Percentiles rank a stretch among this genome's conserved stretches.
Evolutionary conservation across 1,284 basidiomycete species (phyloP).

Genomic region (Gymnopus androsaceus): DNA sequence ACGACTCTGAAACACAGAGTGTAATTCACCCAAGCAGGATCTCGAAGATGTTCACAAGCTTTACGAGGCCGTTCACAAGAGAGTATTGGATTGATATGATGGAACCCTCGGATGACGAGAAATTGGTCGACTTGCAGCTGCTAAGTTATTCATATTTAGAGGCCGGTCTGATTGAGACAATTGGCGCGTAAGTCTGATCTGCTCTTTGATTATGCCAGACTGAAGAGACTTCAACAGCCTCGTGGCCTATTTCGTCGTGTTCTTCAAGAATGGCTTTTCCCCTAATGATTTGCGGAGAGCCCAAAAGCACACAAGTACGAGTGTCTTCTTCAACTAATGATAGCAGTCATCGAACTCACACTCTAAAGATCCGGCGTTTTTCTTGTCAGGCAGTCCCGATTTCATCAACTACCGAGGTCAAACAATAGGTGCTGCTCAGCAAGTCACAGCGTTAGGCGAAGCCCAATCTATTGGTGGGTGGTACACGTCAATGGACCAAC

Average conservation of each 20-base stretch:
- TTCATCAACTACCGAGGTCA: conserved; percentile 58
- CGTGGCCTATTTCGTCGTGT: conserved; percentile 66
- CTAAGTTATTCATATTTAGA: conserved; percentile 72
- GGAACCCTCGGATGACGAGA: conserved; percentile 57
- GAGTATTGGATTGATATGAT: conserved; percentile 60
- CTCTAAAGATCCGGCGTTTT: conserved; percentile 40
- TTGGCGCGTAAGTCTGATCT: conserved; percentile 45
- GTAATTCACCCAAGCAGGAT: conserved; percentile 44
- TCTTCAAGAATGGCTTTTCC: conserved; percentile 62
- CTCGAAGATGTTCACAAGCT: conserved; percentile 36
- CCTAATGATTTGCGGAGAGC: conserved; percentile 55
- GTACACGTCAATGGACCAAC: no score
- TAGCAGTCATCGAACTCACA: background rate
- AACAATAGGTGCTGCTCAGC: conserved; percentile 44
- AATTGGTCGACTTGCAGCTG: conserved; percentile 59
- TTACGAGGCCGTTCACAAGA: conserved; percentile 58
- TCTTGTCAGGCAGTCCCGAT: conserved; percentile 49
- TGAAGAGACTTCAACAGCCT: conserved; percentile 36
- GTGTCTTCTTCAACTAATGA: conserved; percentile 25
- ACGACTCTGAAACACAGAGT: conserved; percentile 55
- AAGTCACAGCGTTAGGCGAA: conserved; percentile 59
- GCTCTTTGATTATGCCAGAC: background rate
- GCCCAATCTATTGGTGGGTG: conserved; percentile 59
- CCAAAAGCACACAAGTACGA: conserved; percentile 38
- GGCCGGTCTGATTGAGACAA: conserved; percentile 60